A percentile compares a stretch with the other conserved stretches of the same genome.
Evolutionary conservation across 2,329 filamentous ascomycete species (phyloP).

Genomic region (Macrophomina phaseolina): DNA sequence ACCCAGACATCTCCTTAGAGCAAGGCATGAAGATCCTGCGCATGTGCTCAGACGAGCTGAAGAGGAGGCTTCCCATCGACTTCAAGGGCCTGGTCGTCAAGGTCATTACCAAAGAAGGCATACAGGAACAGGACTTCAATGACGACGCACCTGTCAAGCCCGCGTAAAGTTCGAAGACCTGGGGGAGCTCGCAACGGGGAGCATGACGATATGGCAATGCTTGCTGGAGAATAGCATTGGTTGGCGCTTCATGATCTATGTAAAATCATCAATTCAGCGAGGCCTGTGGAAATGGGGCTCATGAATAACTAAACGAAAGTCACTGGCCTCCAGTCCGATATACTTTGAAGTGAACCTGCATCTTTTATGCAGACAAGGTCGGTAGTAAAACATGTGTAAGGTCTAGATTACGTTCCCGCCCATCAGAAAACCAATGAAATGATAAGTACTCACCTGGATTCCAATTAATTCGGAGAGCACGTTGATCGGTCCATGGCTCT

Average conservation of each 20-base stretch:
- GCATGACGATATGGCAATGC: conserved; percentile 1
- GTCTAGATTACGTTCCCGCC: too few relatives aligned
- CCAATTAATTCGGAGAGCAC: too few relatives aligned
- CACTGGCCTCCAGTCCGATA: background rate
- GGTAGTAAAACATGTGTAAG: too few relatives aligned
- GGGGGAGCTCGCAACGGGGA: background rate
- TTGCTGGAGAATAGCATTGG: conserved; percentile 10
- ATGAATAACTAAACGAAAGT: background rate
- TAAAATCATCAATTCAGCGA: conserved; percentile 11
- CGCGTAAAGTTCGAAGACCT: conserved; percentile 7
- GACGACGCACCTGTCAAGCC: conserved; percentile 73
- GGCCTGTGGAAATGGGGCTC: conserved; percentile 9
- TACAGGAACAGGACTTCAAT: conserved; percentile 83
- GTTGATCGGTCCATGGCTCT: too few relatives aligned
- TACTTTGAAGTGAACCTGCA: too few relatives aligned
- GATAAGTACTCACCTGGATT: too few relatives aligned
- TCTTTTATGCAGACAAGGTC: too few relatives aligned
- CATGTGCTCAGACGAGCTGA: conserved; percentile 96
- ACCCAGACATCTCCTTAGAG: conserved; percentile 87
- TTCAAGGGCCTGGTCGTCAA: conserved; percentile 98
- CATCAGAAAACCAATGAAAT: too few relatives aligned
- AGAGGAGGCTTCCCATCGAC: conserved; percentile 94
- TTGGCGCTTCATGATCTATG: conserved; percentile 16
- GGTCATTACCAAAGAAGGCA: conserved; percentile 92
- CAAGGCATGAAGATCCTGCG: conserved; percentile 90